A percentile compares a stretch with the other conserved stretches of the same genome.
Conservation (phyloP, 805 yeast species). For the Maudiozyma pseudohumilis region DNA sequence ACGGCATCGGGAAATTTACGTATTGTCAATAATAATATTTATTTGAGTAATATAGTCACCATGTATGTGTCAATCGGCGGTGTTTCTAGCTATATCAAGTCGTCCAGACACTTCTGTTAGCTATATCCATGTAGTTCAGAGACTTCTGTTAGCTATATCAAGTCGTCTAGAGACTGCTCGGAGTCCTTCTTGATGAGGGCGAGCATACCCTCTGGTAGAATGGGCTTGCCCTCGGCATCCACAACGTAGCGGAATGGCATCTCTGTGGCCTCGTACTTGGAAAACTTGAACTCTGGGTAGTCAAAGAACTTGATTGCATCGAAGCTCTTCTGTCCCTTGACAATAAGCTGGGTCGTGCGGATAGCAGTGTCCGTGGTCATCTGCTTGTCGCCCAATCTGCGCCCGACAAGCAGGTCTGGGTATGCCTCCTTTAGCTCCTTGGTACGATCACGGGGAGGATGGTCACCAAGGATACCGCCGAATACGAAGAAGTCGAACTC, state of each 20-base stretch:
- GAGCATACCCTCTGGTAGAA: constrained; percentile 87
- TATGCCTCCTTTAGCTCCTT: constrained; percentile 73
- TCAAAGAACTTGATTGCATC: constrained; percentile 78
- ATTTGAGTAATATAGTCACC: too few relatives aligned
- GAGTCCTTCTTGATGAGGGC: constrained; percentile 77
- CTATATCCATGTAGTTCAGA: too few relatives aligned
- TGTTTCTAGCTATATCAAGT: too few relatives aligned
- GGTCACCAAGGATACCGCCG: constrained; percentile 94
- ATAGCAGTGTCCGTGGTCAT: constrained; percentile 98
- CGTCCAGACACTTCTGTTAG: too few relatives aligned
- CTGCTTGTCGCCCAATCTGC: constrained; percentile 78
- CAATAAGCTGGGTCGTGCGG: constrained; percentile 75
- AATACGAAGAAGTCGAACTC: constrained; percentile 82
- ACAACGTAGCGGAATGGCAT: constrained; percentile 93
- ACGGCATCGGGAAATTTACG: too few relatives aligned
- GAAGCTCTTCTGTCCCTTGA: constrained; percentile 48
- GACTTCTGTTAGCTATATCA: too few relatives aligned
- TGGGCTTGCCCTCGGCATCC: constrained; percentile 51
- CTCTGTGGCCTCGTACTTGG: constrained; percentile 83
- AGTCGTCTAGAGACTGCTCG: constrained; percentile 70
- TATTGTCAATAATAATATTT: too few relatives aligned
- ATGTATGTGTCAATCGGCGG: too few relatives aligned
- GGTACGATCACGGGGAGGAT: constrained; percentile 86
- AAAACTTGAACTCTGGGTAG: constrained; percentile 87
- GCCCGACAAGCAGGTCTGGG: constrained; percentile 61